Evolutionary conservation across 1,139 yeast genomes (phyloP).

Genomic region (Diutina siamensis): DNA sequence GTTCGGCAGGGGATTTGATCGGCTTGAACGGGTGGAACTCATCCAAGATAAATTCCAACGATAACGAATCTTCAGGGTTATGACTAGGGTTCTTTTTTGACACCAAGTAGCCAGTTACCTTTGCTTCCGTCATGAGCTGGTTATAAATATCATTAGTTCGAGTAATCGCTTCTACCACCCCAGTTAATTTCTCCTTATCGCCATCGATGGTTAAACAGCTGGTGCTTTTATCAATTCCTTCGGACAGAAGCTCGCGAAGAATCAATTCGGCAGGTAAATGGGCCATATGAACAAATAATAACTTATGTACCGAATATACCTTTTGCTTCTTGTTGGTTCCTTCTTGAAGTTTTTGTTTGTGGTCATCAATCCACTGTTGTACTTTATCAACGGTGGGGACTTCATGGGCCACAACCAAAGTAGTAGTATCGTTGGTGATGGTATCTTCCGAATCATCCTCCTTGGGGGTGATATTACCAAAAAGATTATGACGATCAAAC

Average conservation of each 20-base stretch:
- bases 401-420: conserved; percentile 11
- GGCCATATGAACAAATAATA: conserved; percentile 57
- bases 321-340: conserved; percentile 22
- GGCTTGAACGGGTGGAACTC: conserved; percentile 86
- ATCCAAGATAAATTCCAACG: conserved; percentile 49
- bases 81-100: conserved; percentile 47
- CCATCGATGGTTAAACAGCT: conserved; percentile 26
- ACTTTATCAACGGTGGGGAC: conserved; percentile 21
- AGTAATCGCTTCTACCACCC: conserved; percentile 35
- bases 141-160: conserved; percentile 16
- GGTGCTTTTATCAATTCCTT: conserved; percentile 34
- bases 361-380: conserved; percentile 36
- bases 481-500: conserved; percentile 29
- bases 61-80: conserved; percentile 22
- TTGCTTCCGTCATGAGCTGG: conserved; percentile 15
- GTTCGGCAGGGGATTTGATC: conserved; percentile 21
- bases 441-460: conserved; percentile 29
- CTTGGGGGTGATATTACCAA: background rate
- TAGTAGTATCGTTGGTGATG: conserved; percentile 8
- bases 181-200: conserved; percentile 12
- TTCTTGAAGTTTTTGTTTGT: conserved; percentile 19
- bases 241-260: conserved; percentile 38
- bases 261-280: conserved; percentile 73
- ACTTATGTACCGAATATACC: conserved; percentile 55
- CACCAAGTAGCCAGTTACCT: conserved; percentile 51